Percentiles rank a stretch among this genome's conserved stretches.
Evolutionary conservation across 2,329 filamentous ascomycete genomes (phyloP).

Genomic region (Lachnellula cervina): DNA sequence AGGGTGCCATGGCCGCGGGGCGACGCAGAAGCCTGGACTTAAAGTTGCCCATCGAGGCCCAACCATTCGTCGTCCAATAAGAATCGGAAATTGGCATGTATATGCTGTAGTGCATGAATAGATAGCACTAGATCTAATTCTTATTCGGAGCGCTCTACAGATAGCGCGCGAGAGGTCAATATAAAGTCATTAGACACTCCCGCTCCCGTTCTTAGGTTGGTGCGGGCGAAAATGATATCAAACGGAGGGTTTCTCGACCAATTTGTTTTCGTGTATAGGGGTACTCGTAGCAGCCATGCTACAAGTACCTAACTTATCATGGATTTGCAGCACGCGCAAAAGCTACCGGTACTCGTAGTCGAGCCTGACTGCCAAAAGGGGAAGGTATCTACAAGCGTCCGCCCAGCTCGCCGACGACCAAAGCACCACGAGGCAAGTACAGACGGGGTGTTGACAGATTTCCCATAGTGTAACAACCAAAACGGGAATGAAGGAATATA

Average conservation of each 20-base stretch:
- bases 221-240: background rate
- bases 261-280: background rate
- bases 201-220: background rate
- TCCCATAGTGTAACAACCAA: background rate
- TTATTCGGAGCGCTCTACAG: background rate
- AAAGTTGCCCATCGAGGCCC: conserved; percentile 5
- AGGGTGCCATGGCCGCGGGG: background rate
- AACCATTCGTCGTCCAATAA: conserved; percentile 18
- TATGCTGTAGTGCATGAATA: background rate
- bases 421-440: background rate
- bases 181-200: too few relatives aligned
- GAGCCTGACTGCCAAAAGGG: background rate
- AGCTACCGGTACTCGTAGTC: background rate
- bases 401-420: background rate
- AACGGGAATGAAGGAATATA: background rate
- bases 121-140: background rate
- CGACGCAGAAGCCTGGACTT: background rate
- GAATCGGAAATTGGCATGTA: background rate
- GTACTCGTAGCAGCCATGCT: background rate
- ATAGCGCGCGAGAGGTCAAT: background rate
- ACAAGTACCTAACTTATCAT: background rate
- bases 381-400: background rate
- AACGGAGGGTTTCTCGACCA: background rate
- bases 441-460: background rate
- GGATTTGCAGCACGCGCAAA: background rate